Percentiles rank a stretch among this genome's conserved stretches.
phyloP scores from a whole-genome alignment of 352 stramenopile species.

The Pythium insidiosum region DNA sequence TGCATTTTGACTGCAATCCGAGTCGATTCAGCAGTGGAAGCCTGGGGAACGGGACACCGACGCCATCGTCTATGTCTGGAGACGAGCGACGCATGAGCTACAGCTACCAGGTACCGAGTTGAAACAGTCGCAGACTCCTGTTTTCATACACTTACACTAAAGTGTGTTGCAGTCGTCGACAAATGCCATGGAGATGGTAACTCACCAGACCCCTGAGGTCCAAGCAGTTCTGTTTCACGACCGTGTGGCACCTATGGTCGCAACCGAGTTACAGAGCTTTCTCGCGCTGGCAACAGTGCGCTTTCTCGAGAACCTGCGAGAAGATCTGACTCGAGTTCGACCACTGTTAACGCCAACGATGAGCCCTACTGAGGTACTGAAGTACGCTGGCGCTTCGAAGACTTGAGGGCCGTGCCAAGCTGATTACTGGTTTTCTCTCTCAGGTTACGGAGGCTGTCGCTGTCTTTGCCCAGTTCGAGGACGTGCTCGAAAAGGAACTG shows the following conservation, averaged over 20 bases:
- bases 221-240: conserved; percentile 79
- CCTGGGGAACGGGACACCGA: conserved; percentile 3
- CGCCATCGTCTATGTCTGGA: conserved; percentile 1
- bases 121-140: neutral
- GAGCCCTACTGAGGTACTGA: too few species aligned
- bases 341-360: too few species aligned
- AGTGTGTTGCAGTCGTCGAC: neutral
- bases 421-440: too few species aligned
- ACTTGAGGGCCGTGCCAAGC: too few species aligned
- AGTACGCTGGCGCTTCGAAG: too few species aligned
- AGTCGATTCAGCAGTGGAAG: conserved; percentile 9
- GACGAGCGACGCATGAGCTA: conserved; percentile 14
- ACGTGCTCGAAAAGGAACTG: conserved; percentile 23
- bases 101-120: conserved; percentile 5
- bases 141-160: too few species aligned
- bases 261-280: conserved; percentile 40
- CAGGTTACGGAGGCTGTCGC: conserved; percentile 13
- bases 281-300: conserved; percentile 40
- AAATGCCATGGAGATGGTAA: conserved; percentile 60
- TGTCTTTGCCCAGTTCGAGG: conserved; percentile 16
- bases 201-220: conserved; percentile 41
- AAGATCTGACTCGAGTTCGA: too few species aligned
- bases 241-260: conserved; percentile 34
- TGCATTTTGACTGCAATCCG: conserved; percentile 46
- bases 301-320: conserved; percentile 34